Conservation (phyloP, 768 basidiomycete genomes). For the Rhizopogon rudus region DNA sequence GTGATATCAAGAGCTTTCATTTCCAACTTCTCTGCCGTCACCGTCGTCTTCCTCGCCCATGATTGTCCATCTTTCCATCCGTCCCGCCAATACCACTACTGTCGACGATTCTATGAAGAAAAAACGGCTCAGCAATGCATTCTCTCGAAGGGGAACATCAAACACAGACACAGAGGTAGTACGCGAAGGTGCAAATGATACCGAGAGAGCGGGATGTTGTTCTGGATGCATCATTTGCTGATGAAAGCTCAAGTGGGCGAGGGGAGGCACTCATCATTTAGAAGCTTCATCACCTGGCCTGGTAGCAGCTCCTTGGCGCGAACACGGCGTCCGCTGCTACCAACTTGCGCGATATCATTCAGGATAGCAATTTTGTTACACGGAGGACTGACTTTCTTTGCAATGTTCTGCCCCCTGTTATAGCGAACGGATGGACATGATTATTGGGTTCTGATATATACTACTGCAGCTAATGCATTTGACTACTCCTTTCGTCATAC, state of each 20-base stretch:
- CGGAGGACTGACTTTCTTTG: background rate
- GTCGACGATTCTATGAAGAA: conserved; percentile 53
- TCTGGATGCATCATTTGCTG: conserved; percentile 36
- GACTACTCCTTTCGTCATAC: background rate
- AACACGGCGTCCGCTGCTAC: background rate
- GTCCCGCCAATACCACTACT: conserved; percentile 47
- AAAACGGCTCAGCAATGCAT: conserved; percentile 27
- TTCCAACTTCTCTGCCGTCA: conserved; percentile 23
- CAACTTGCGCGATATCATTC: too few species aligned
- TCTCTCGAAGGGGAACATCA: conserved; percentile 16
- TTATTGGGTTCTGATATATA: background rate
- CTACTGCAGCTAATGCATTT: background rate
- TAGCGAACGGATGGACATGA: background rate
- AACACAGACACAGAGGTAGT: conserved; percentile 8
- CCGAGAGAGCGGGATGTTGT: conserved; percentile 29
- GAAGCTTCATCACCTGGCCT: background rate
- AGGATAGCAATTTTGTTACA: background rate
- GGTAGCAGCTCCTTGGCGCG: too few species aligned
- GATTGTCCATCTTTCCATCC: conserved; percentile 73
- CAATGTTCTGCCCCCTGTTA: background rate
- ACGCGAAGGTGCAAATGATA: conserved; percentile 14
- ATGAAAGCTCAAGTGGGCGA: conserved; percentile 14
- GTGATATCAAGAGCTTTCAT: conserved; percentile 21
- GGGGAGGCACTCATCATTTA: background rate
- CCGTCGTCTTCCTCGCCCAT: conserved; percentile 39